Evolutionary conservation across 2,329 filamentous ascomycete species (phyloP).

Genomic region (Colletotrichum tofieldiae): DNA sequence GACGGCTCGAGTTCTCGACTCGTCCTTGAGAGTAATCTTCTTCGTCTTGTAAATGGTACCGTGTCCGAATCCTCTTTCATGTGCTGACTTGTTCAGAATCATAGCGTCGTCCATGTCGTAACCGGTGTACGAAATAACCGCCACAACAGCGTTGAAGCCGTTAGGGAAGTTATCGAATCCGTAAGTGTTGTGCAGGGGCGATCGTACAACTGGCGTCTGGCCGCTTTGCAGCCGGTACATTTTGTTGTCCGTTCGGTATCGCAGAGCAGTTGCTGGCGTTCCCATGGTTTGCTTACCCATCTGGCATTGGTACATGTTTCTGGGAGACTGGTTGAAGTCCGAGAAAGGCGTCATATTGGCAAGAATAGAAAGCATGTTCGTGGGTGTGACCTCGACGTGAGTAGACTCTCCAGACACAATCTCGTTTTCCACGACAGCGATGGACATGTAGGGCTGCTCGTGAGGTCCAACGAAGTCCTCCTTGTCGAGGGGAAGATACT

Average conservation of each 20-base stretch:
- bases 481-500: slow-evolving; percentile 89
- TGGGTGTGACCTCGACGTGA: slow-evolving; percentile 94
- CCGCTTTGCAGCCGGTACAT: slow-evolving; percentile 94
- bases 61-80: slow-evolving; percentile 95
- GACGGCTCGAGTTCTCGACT: slow-evolving; percentile 76
- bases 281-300: slow-evolving; percentile 99
- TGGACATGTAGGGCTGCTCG: slow-evolving; percentile 98
- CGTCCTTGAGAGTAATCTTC: slow-evolving; percentile 88
- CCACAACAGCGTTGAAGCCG: slow-evolving; percentile 94
- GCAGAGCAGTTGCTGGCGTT: slow-evolving; percentile 87
- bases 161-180: slow-evolving; percentile 99
- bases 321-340: slow-evolving; percentile 97
- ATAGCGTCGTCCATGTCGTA: slow-evolving; percentile 99
- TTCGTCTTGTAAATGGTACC: slow-evolving; percentile 99
- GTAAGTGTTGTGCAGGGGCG: slow-evolving; percentile 95
- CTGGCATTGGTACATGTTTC: slow-evolving; percentile 99
- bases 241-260: slow-evolving; percentile 97
- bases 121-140: slow-evolving; percentile 97
- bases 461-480: slow-evolving; percentile 92
- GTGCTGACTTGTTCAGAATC: slow-evolving; percentile 98
- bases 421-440: slow-evolving; percentile 91
- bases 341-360: slow-evolving; percentile 99
- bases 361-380: slow-evolving; percentile 96
- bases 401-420: slow-evolving; percentile 90
- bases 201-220: slow-evolving; percentile 93